Base-by-base conservation (phyloP, 352 stramenopile species). In the Phytophthora multivora region DNA sequence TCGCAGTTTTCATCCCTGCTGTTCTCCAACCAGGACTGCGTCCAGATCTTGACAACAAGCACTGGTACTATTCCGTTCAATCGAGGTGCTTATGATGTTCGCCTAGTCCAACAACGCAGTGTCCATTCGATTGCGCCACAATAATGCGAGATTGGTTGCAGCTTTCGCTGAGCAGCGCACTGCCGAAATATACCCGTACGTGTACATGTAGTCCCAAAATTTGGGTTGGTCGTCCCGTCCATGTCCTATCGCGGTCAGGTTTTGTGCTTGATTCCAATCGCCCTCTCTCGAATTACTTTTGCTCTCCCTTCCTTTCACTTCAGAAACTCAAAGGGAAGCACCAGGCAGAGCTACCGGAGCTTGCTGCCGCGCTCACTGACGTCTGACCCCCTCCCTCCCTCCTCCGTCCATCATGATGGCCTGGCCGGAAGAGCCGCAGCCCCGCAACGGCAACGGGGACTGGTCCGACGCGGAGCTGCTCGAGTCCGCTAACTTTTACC, bases 341-440 rank as follows among this genome's bases (percentile, higher is more conserved):
- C 30, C 21, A 59, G 23, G 23, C 38, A 31, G 43, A 63, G 43
- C 35, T 40, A 28, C 5, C 5, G 30, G 16, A 16, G 10, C n/a
- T 39, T 18, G 15, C 40, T 26, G 28, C 19, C 36, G 21, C 46
- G 35, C 16, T 25, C 19, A 25, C 39, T 52, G 33, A 36, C 41
- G 8, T 49, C 39, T 43, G 30, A 33, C 9, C 28, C 28, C 28
- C n/a, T 23, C 26, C 15, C 41, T 38, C 13, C 15, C 38, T 19
- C 36, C 12, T 21, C 43, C 25, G 45, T 7, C 39, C 55, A 59
- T 40, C 18, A 73, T 77, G 69, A 77, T 77, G 69, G 45, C 69
- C 10, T 77, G 69, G 69, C 64, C 59, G 46, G 69, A 73, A 63
- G 69, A 77, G 40, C 59, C 55, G 30, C 63, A 66, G 41, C 19